Percentiles rank a stretch among this genome's conserved stretches.
Evolutionary conservation across 2,329 filamentous ascomycete genomes (phyloP).

Genomic region (Colletotrichum viniferum): DNA sequence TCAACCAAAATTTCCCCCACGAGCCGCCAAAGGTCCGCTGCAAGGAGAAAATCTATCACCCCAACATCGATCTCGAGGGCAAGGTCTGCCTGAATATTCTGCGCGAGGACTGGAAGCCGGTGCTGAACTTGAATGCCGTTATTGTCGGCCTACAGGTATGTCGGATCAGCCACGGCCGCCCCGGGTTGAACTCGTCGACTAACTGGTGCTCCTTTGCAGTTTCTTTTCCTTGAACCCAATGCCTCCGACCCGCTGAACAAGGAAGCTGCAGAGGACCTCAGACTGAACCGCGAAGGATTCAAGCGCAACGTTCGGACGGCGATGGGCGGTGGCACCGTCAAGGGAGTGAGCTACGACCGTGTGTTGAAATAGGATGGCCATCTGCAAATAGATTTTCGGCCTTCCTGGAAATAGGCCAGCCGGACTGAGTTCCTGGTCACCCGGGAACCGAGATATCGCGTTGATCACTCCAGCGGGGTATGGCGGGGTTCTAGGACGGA

Average conservation of each 20-base stretch:
- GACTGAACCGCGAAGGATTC: slow-evolving; percentile 84
- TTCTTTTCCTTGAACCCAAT: slow-evolving; percentile 97
- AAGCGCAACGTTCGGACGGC: slow-evolving; percentile 86
- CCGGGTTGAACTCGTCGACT: slow-evolving; percentile 15
- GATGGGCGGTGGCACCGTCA: slow-evolving; percentile 82
- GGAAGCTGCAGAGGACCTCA: slow-evolving; percentile 92
- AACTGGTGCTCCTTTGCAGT: slow-evolving; percentile 55
- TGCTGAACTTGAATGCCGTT: slow-evolving; percentile 94
- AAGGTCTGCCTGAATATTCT: slow-evolving; percentile 98
- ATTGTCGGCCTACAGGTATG: slow-evolving; percentile 88
- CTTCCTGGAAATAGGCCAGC: background rate
- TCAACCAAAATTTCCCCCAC: slow-evolving; percentile 95
- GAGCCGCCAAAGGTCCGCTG: slow-evolving; percentile 98
- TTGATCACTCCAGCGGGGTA: background rate
- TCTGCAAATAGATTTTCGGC: background rate
- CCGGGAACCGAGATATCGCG: background rate
- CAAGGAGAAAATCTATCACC: slow-evolving; percentile 98
- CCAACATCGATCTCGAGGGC: slow-evolving; percentile 96
- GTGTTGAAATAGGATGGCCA: slow-evolving; percentile 65
- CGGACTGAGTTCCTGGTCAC: background rate
- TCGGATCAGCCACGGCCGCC: background rate
- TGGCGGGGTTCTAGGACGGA: background rate
- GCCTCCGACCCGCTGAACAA: slow-evolving; percentile 98
- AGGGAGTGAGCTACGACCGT: slow-evolving; percentile 75
- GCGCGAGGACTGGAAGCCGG: slow-evolving; percentile 98